phyloP scores from a whole-genome alignment of 2,329 filamentous ascomycete species.

The Camptophora hylomeconis region DNA sequence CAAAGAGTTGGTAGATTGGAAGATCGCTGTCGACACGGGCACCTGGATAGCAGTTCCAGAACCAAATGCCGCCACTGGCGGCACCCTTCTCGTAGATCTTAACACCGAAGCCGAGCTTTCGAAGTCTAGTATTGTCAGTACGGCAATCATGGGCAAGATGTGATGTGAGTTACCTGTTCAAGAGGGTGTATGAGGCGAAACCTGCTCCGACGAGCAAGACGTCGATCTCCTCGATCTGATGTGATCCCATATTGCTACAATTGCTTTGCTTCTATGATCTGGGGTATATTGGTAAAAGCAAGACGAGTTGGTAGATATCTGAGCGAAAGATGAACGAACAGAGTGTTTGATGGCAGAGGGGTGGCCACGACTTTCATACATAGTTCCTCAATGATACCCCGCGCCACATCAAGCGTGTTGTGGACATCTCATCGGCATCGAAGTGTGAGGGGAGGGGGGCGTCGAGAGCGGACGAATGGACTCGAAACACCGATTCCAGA shows the following conservation, averaged over 20 bases:
- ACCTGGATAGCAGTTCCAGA: conserved; percentile 26
- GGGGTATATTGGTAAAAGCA: no score
- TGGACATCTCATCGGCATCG: no score
- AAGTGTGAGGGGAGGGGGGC: no score
- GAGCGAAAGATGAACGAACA: no score
- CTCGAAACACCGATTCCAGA: no score
- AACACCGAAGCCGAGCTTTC: conserved; percentile 34
- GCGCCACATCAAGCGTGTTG: no score
- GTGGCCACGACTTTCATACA: no score
- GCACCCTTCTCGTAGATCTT: conserved; percentile 42
- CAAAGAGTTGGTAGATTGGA: conserved; percentile 14
- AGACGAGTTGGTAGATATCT: no score
- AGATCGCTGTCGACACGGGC: conserved; percentile 32
- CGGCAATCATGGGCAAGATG: neutral
- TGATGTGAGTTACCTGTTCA: conserved; percentile 20
- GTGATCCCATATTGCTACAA: conserved; percentile 10
- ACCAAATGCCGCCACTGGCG: conserved; percentile 25
- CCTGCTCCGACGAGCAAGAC: conserved; percentile 21
- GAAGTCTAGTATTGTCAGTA: conserved; percentile 27
- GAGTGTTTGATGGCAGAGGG: no score
- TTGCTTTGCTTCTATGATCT: no score
- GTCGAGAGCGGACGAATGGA: no score
- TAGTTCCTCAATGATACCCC: no score
- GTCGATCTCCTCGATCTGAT: conserved; percentile 14
- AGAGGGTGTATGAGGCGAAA: conserved; percentile 36